Conservation (phyloP, 169 alveolate species). For the Miamiensis avidus region DNA sequence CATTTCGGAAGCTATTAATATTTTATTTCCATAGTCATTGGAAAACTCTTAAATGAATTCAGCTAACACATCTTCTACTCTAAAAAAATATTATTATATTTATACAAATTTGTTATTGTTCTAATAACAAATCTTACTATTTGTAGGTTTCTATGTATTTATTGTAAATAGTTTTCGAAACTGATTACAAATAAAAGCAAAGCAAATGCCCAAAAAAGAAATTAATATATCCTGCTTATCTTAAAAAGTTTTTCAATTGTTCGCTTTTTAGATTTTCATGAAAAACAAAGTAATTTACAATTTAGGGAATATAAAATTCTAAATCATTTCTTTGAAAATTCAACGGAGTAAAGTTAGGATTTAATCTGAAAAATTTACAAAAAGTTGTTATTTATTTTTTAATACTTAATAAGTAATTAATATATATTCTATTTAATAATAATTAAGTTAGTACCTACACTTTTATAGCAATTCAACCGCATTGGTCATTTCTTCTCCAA, state of each 20-base stretch:
- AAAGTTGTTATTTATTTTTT: not conserved
- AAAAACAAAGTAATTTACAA: slow-evolving; percentile 40
- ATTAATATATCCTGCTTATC: slow-evolving; percentile 28
- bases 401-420: not conserved
- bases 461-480: slow-evolving; percentile 22
- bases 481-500: slow-evolving; percentile 22
- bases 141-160: slow-evolving; percentile 22
- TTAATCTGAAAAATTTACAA: not conserved
- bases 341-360: slow-evolving; percentile 6
- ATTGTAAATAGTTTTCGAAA: slow-evolving; percentile 23
- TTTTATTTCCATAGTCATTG: slow-evolving; percentile 1
- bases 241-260: not conserved
- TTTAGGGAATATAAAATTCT: slow-evolving; percentile 44
- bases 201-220: slow-evolving; percentile 33
- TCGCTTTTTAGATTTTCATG: slow-evolving; percentile 43
- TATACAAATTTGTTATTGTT: not conserved
- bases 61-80: not conserved
- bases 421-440: not conserved
- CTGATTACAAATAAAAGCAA: slow-evolving; percentile 27
- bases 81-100: slow-evolving; percentile 22
- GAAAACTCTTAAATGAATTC: not conserved
- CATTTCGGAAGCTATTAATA: not conserved
- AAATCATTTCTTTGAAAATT: slow-evolving; percentile 42
- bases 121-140: slow-evolving; percentile 17
- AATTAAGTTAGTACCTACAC: slow-evolving; percentile 15